These are phyloP conservation scores for Penicillium palitans DNA, from an alignment of 2,329 filamentous ascomycete genomes.

Conservation along the genomic window DNA sequence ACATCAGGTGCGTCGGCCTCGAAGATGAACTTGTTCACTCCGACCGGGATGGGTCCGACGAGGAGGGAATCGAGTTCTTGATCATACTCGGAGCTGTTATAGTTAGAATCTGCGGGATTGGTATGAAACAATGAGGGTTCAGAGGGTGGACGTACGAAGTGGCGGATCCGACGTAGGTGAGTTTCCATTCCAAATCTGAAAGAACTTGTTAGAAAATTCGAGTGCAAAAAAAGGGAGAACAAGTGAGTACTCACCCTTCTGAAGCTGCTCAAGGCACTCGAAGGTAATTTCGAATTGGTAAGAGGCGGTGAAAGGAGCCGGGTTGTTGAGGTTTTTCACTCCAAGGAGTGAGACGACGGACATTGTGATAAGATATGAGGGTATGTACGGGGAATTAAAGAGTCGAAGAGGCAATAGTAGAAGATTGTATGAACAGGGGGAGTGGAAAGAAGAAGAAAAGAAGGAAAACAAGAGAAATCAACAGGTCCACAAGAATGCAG, in stretches of 20 bases:
- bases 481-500: constrained; percentile 28
- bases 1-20: constrained; percentile 92
- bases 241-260: constrained; percentile 68
- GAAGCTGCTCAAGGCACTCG: constrained; percentile 89
- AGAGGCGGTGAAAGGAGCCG: constrained; percentile 84
- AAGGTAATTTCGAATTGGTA: constrained; percentile 99
- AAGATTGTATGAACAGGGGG: constrained; percentile 6
- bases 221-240: background rate
- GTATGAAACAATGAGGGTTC: background rate
- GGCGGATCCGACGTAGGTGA: constrained; percentile 97
- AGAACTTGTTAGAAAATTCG: constrained; percentile 23
- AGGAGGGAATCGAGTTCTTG: constrained; percentile 97
- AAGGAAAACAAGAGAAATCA: constrained; percentile 21
- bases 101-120: constrained; percentile 23
- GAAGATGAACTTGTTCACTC: constrained; percentile 98
- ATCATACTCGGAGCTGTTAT: constrained; percentile 84
- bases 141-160: constrained; percentile 70
- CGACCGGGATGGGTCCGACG: constrained; percentile 94
- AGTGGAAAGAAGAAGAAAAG: constrained; percentile 14
- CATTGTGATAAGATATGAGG: constrained; percentile 58
- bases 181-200: constrained; percentile 95
- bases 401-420: constrained; percentile 15
- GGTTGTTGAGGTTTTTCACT: constrained; percentile 96
- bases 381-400: constrained; percentile 19
- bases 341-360: constrained; percentile 94